Base-by-base conservation (phyloP, 1,139 yeast genomes). In the Candida labiduridarum region DNA sequence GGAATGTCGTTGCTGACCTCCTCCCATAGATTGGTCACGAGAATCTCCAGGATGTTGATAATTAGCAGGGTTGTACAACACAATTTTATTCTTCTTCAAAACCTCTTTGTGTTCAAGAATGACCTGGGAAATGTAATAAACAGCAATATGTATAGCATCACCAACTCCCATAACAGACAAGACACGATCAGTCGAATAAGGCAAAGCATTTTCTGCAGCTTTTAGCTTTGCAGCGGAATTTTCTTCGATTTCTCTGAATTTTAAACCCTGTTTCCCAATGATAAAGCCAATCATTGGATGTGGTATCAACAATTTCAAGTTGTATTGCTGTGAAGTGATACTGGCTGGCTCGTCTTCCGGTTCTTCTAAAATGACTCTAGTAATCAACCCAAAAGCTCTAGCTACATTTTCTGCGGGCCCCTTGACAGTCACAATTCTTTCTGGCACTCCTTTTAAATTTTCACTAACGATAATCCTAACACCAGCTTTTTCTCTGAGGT, bases 381-480 rank as follows among this genome's bases (percentile, higher is more conserved):
- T 80, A 40, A 89, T 81, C 57, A 88, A 70, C 0, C 95, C 96
- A 67, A 87, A 87, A 0, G 96, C 95, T 61, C 84, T 82, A 8
- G 96, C 94, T 9, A 89, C 96, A 56, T 83, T 80, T 58, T 88
- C 95, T 1, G 92, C 82, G 0, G 88, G 74, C 0, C 97, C 97
- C 52, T 85, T 75, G 2, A 90, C 85, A 54, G 85, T 82, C 18
- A 90, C 79, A 45, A 91, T 85, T 54, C 97, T 77, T 61, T 89
- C 96, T 2, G 87, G 85, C 6, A 86, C 82, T 19, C 87, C 89
- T 57, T 82, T 79, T 49, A 86, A 71, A 62, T 89, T 88, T 45
- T 89, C 96, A 59, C 90, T 84, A n/a, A 89, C 89, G 60, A 84
- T 84, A 48, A 89, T 78, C 53, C 87, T 76, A 10, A 89, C 88